These are phyloP conservation scores for Candida golubevii DNA, from an alignment of 805 yeast genomes.

Conservation along the genomic window DNA sequence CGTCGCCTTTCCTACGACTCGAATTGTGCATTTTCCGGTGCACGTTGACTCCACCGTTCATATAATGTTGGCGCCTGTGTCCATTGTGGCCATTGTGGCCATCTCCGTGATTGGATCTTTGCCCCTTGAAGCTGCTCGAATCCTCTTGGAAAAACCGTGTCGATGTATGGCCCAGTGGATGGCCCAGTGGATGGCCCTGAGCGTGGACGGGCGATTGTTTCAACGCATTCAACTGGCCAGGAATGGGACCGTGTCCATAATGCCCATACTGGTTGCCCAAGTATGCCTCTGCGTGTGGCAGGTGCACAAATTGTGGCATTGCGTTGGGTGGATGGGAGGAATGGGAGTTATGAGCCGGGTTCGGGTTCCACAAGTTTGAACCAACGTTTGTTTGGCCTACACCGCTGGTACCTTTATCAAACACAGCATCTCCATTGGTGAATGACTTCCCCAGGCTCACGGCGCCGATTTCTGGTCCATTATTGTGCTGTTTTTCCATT, in stretches of 20 bases:
- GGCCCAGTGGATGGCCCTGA: background rate
- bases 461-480: background rate
- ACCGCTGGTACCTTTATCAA: background rate
- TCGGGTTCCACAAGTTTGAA: conserved; percentile 19
- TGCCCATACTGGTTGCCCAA: conserved; percentile 5
- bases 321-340: background rate
- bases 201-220: background rate
- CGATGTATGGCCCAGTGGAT: background rate
- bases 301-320: conserved; percentile 1
- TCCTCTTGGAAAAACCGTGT: background rate
- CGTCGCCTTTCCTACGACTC: conserved; percentile 50
- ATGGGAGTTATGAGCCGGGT: background rate
- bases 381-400: conserved; percentile 5
- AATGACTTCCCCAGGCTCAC: background rate
- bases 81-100: conserved; percentile 1
- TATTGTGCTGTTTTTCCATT: too few relatives aligned
- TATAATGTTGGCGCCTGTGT: conserved; percentile 12
- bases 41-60: conserved; percentile 31
- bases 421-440: background rate
- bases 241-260: background rate
- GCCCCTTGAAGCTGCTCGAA: conserved; percentile 1
- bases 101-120: conserved; percentile 6
- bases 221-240: background rate
- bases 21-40: conserved; percentile 40
- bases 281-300: conserved; percentile 1